A percentile compares a stretch with the other conserved stretches of the same genome.
phyloP scores from a whole-genome alignment of 2,329 filamentous ascomycete species.

The Trichoderma simmonsii region DNA sequence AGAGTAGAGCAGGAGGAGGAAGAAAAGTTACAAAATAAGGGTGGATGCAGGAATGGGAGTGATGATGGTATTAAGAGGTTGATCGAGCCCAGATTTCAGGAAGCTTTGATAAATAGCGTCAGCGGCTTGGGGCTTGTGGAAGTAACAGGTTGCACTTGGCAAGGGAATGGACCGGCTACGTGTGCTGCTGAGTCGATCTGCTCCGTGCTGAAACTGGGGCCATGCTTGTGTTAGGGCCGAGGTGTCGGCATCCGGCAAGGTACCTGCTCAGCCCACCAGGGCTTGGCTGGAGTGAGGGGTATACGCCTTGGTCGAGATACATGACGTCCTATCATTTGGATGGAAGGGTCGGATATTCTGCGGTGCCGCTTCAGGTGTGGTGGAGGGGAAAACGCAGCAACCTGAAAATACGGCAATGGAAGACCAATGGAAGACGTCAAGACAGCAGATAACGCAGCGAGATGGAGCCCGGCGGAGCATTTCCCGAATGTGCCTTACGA shows the following conservation, averaged over 20 bases:
- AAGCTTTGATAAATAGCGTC: constrained; percentile 30
- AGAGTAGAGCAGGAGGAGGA: neutral
- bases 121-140: constrained; percentile 32
- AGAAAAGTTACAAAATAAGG: neutral
- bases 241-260: neutral
- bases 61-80: constrained; percentile 11
- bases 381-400: neutral
- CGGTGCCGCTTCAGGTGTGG: neutral
- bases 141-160: constrained; percentile 20
- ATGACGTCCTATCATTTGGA: neutral
- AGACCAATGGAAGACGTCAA: neutral
- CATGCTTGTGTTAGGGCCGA: constrained; percentile 13
- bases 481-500: neutral
- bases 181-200: constrained; percentile 20
- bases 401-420: constrained; percentile 4
- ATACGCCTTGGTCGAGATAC: neutral
- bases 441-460: constrained; percentile 10
- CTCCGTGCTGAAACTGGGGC: constrained; percentile 10
- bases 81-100: constrained; percentile 19
- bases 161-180: constrained; percentile 22
- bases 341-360: constrained; percentile 14
- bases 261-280: neutral
- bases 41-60: constrained; percentile 23
- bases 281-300: neutral
- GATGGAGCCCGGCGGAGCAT: constrained; percentile 12